A percentile compares a stretch with the other conserved stretches of the same genome.
Evolutionary conservation across 306 rosid genomes (phyloP).

Genomic region (Prunus armeniaca): DNA sequence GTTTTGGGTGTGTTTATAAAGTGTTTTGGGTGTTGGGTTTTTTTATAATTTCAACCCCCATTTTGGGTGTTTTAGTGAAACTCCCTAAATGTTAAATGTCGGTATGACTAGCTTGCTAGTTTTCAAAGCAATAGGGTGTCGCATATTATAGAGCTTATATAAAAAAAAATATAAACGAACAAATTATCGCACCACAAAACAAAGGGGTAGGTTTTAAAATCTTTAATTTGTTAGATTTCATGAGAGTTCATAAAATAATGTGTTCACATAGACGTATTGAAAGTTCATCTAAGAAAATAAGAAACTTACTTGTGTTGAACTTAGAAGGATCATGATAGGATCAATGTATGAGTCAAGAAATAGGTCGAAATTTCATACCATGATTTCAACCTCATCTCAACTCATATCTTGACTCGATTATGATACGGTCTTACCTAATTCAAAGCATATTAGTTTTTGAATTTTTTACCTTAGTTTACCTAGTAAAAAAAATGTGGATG

Average conservation of each 20-base stretch:
- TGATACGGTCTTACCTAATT: not conserved
- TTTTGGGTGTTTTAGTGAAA: no score
- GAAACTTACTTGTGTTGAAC: no score
- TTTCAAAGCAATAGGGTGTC: not conserved
- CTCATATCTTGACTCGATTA: not conserved
- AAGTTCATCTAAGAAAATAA: no score
- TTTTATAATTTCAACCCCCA: no score
- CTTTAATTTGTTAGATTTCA: no score
- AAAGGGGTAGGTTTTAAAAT: no score
- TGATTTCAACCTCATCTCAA: not conserved
- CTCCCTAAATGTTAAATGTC: constrained; percentile 8
- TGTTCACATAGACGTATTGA: not conserved
- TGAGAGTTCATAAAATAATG: no score
- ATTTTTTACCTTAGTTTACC: not conserved
- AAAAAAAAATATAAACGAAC: no score
- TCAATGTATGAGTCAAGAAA: not conserved
- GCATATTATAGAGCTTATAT: not conserved
- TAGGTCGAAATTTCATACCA: not conserved
- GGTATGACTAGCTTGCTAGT: constrained; percentile 3
- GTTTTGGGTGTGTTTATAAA: no score
- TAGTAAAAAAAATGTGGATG: no score
- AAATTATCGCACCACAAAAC: no score
- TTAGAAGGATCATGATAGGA: not conserved
- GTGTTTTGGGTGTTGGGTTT: no score
- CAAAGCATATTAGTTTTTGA: not conserved